Base-by-base conservation (phyloP, 305 asterid genomes). In the Solanum hybrid region DNA sequence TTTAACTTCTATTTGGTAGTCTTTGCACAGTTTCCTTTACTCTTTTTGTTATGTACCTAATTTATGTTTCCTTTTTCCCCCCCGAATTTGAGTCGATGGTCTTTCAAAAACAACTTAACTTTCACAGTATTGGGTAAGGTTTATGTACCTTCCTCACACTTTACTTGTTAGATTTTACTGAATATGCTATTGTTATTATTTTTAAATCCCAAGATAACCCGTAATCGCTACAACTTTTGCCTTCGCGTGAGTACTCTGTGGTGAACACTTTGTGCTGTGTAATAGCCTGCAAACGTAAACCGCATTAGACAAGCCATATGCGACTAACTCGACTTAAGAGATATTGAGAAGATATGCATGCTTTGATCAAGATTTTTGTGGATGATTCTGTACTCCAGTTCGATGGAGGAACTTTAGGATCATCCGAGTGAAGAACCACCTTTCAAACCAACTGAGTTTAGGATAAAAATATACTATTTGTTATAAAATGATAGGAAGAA, bases 21-120 rank as follows among this genome's bases (percentile, higher is more conserved):
- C 5, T 20, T 22, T 61, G 11, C 11, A 61, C 11, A 0, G 0
- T 20, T 61, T 20, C 26, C 4, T 16, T 51, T 51, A 51, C n/a
- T 51, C 8, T 51, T 14, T 57, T 20, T 61, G 69, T 57, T 57
- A 57, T 61, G n/a, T 61, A 61, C 9, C 12, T 61, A 61, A 61
- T 61, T 61, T 61, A 61, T 61, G 71, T 61, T 61, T 20, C 71
- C 12, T 61, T 61, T 20, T 57, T 20, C 1, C 1, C 3, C n/a
- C 6, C 2, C 0, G 11, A n/a, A 57, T 20, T 61, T 20, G 11
- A 7, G 69, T 7, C 1, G 5, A 20, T 1, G 11, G 5, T 20
- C 11, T 61, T 61, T 61, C 24, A 20, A 61, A 20, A 61, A 61
- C 4, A 20, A 57, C 4, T 3, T 20, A 18, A 57, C 11, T 57